Evolutionary conservation across 768 basidiomycete genomes (phyloP), one percentile per base, ranked within the genome.

Genomic region (Scleroderma bovista): DNA sequence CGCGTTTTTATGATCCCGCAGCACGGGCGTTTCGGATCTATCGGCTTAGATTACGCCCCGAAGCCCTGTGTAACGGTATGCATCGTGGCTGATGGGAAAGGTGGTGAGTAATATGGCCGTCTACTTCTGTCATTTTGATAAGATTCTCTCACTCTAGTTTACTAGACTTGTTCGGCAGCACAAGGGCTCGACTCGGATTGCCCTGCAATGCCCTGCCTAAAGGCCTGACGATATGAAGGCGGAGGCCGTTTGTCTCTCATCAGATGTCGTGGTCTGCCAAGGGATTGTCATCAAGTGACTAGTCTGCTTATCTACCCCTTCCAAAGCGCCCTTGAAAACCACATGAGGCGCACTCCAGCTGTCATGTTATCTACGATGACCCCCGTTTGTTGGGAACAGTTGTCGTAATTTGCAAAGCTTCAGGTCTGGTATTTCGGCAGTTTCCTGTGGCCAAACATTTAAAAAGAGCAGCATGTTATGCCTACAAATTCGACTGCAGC

Each of bases 381-480:
- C 57, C 59, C 44, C 43, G 57, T 52, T 34, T 53, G 47, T 53
- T 60, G 42, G 36, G 51, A 44, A 44, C 37, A 32, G 17, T 45
- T 52, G 40, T 47, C 23, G 43, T 40, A 43, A 53, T 47, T 37
- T 26, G 20, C 19, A 44, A 29, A 44, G 43, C 16, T n/a, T n/a
- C n/a, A n/a, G n/a, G n/a, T n/a, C 43, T n/a, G 26, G 24, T 31
- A 15, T 26, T 23, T 44, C 26, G n/a, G 26, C 13, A 16, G 56
- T 59, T 67, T 69, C 67, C 61, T 65, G 58, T 56, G 56, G 44
- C 23, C 32, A 60, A 58, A 31, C 37, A 55, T 41, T 55, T 66
- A 62, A 53, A 60, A 48, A 17, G n/a, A n/a, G n/a, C n/a, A 37
- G 51, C 7, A 31, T 32, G 16, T 36, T 3, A 17, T 15, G 33